phyloP scores from a whole-genome alignment of 1,284 basidiomycete species.

The Porodaedalea pini region DNA sequence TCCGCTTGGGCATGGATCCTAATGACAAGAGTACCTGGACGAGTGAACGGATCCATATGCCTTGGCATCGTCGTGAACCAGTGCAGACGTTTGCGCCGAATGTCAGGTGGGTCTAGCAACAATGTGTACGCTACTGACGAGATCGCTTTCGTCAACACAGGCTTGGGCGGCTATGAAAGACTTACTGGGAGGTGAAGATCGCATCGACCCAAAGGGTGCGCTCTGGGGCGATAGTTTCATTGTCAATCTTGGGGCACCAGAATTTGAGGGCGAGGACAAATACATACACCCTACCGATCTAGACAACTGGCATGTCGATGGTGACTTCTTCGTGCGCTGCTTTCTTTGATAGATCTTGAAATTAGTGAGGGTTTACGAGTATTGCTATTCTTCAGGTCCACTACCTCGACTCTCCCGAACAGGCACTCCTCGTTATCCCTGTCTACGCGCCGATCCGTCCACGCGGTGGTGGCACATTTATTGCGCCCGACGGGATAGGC shows the following conservation, averaged over 20 bases:
- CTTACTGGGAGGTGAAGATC: slow-evolving; percentile 53
- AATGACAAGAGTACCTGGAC: slow-evolving; percentile 52
- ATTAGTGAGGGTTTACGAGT: not conserved
- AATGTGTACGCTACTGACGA: not conserved
- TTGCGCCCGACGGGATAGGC: slow-evolving; percentile 51
- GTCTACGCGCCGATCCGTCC: slow-evolving; percentile 52
- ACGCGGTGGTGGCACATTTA: slow-evolving; percentile 53
- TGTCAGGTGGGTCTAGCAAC: slow-evolving; percentile 29
- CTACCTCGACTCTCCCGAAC: slow-evolving; percentile 60
- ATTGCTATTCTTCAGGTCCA: slow-evolving; percentile 38
- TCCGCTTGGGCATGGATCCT: slow-evolving; percentile 49
- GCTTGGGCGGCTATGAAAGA: slow-evolving; percentile 59
- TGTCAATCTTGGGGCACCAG: slow-evolving; percentile 50
- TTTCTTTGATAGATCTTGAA: not conserved
- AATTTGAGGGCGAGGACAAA: slow-evolving; percentile 34
- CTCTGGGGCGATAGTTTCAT: slow-evolving; percentile 59
- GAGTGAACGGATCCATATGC: slow-evolving; percentile 55
- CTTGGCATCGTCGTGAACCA: slow-evolving; percentile 42
- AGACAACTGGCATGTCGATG: slow-evolving; percentile 63
- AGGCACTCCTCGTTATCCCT: slow-evolving; percentile 57
- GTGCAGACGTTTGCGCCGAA: slow-evolving; percentile 52
- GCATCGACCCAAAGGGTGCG: slow-evolving; percentile 45
- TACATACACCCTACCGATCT: slow-evolving; percentile 40
- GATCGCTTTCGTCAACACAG: slow-evolving; percentile 26
- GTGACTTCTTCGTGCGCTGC: slow-evolving; percentile 52